A percentile compares a stretch with the other conserved stretches of the same genome.
Evolutionary conservation across 805 yeast species (phyloP).

Genomic region (Saccharomyces kudriavzevii): DNA sequence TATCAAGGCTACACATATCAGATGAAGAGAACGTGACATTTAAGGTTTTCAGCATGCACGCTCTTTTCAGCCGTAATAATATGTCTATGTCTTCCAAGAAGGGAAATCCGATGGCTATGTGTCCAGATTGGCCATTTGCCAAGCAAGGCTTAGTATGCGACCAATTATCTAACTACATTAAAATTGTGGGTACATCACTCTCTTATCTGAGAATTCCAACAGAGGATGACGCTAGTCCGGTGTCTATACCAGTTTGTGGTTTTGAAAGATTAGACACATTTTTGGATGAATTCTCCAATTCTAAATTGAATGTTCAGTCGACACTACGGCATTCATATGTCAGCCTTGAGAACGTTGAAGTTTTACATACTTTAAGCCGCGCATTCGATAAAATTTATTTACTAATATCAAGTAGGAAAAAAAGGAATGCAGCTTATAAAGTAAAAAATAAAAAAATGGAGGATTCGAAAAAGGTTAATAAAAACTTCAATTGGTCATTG

Average conservation of each 20-base stretch:
- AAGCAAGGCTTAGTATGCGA: constrained; percentile 7
- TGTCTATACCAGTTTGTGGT: constrained; percentile 20
- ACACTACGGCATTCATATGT: constrained; percentile 23
- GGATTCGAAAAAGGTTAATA: background rate
- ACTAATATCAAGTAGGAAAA: background rate
- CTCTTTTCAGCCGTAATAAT: constrained; percentile 12
- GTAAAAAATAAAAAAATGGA: background rate
- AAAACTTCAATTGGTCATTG: constrained; percentile 12
- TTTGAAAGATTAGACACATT: constrained; percentile 26
- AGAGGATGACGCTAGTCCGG: constrained; percentile 4
- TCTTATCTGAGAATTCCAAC: constrained; percentile 12
- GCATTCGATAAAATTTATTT: constrained; percentile 2
- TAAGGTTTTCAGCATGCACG: constrained; percentile 18
- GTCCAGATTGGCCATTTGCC: background rate
- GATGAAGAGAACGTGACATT: constrained; percentile 14
- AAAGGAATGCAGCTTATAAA: background rate
- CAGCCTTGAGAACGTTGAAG: constrained; percentile 18
- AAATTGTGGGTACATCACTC: constrained; percentile 17
- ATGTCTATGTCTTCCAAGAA: background rate
- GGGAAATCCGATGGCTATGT: background rate
- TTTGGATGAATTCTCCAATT: constrained; percentile 11
- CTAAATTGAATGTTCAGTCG: constrained; percentile 12
- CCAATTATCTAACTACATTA: constrained; percentile 17
- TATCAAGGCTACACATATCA: constrained; percentile 18
- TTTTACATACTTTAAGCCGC: constrained; percentile 12